Evolutionary conservation across 2,329 filamentous ascomycete genomes (phyloP).

Genomic region (Apiospora hydei): DNA sequence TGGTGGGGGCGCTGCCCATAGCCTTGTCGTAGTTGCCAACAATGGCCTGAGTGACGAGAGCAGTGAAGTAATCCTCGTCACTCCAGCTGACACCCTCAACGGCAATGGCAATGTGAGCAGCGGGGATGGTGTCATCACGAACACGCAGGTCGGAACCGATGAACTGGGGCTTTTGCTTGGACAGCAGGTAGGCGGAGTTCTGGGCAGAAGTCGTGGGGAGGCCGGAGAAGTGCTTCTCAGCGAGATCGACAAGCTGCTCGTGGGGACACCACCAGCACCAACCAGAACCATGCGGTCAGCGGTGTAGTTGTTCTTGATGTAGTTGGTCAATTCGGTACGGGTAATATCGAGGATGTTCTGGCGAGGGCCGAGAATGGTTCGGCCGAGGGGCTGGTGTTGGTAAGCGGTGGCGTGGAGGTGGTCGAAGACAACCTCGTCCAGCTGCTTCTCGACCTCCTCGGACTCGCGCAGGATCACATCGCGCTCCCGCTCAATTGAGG

Average conservation of each 20-base stretch:
- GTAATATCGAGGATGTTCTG: conserved; percentile 98
- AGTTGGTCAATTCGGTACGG: conserved; percentile 87
- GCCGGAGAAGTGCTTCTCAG: conserved; percentile 91
- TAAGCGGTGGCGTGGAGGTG: conserved; percentile 98
- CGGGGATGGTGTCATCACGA: conserved; percentile 94
- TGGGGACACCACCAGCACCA: conserved; percentile 91
- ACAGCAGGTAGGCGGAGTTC: conserved; percentile 76
- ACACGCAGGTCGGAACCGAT: conserved; percentile 95
- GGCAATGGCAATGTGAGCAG: conserved; percentile 96
- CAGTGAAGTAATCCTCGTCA: conserved; percentile 99
- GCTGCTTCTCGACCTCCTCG: conserved; percentile 99
- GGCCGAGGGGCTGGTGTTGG: conserved; percentile 94
- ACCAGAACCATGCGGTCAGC: conserved; percentile 99
- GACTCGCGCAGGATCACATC: conserved; percentile 99
- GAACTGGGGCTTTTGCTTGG: conserved; percentile 92
- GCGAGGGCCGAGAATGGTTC: conserved; percentile 96
- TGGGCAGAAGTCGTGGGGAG: conserved; percentile 79
- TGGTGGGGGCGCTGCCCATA: conserved; percentile 98
- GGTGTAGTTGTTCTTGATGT: conserved; percentile 99
- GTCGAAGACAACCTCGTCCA: conserved; percentile 99
- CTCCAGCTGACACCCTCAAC: conserved; percentile 99
- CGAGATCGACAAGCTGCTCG: conserved; percentile 91
- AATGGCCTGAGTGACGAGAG: conserved; percentile 95
- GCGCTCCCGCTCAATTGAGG: conserved; percentile 94
- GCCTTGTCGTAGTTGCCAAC: conserved; percentile 99